Conservation (phyloP, 1,139 yeast genomes). For the Diutina mesorugosa region DNA sequence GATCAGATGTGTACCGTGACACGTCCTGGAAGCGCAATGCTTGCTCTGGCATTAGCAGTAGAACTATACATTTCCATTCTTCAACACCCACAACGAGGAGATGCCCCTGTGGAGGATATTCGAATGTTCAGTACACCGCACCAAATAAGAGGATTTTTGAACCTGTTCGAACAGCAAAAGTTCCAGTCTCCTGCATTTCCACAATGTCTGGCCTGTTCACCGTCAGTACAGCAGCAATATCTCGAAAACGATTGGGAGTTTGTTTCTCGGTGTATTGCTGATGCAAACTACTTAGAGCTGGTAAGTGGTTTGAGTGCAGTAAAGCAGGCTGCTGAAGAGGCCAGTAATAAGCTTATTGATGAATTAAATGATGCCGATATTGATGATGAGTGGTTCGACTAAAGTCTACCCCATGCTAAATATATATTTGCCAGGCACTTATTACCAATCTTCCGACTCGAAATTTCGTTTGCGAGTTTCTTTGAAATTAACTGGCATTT, state of each 20-base stretch:
- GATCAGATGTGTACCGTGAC: conserved; percentile 99
- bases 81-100: conserved; percentile 46
- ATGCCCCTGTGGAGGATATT: conserved; percentile 29
- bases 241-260: conserved; percentile 62
- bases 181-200: conserved; percentile 60
- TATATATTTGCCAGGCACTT: neutral
- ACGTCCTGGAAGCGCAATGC: conserved; percentile 84
- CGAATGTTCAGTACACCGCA: conserved; percentile 72
- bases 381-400: conserved; percentile 2
- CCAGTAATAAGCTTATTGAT: conserved; percentile 10
- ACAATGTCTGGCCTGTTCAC: conserved; percentile 80
- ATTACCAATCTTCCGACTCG: neutral
- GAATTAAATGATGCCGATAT: neutral
- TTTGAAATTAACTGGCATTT: neutral
- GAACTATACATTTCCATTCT: conserved; percentile 66
- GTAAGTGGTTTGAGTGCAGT: conserved; percentile 66
- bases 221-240: conserved; percentile 38
- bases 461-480: neutral
- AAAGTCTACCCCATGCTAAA: neutral
- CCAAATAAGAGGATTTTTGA: conserved; percentile 77
- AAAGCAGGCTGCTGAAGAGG: conserved; percentile 60
- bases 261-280: conserved; percentile 53
- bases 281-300: conserved; percentile 54
- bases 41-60: conserved; percentile 81
- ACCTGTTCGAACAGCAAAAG: conserved; percentile 48